These are phyloP conservation scores for Aspergillus pseudoglaucus DNA, from an alignment of 2,329 filamentous ascomycete species.

Conservation along the genomic window DNA sequence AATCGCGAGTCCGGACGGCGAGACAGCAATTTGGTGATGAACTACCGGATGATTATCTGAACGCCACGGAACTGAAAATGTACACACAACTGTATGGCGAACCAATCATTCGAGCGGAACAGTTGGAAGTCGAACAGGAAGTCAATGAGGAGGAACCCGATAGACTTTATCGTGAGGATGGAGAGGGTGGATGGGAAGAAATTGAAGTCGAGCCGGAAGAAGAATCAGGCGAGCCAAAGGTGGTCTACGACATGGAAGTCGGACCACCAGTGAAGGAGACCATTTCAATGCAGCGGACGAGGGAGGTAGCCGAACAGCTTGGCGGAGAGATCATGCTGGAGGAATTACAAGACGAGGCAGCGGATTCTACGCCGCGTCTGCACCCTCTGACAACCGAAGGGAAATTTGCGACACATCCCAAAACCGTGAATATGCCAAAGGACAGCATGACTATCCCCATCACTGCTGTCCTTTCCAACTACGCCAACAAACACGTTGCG, in stretches of 20 bases:
- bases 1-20: slow-evolving; percentile 56
- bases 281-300: slow-evolving; percentile 26
- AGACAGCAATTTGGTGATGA: slow-evolving; percentile 70
- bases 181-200: slow-evolving; percentile 32
- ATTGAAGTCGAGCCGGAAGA: slow-evolving; percentile 19
- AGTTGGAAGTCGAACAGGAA: slow-evolving; percentile 22
- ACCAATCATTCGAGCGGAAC: slow-evolving; percentile 44
- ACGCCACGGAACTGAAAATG: slow-evolving; percentile 62
- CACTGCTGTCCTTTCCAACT: slow-evolving; percentile 58
- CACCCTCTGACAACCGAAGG: slow-evolving; percentile 70
- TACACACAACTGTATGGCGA: slow-evolving; percentile 78
- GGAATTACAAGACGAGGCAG: slow-evolving; percentile 36
- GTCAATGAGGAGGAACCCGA: slow-evolving; percentile 27
- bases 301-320: slow-evolving; percentile 34
- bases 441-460: slow-evolving; percentile 65
- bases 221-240: slow-evolving; percentile 15
- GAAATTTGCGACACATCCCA: slow-evolving; percentile 66
- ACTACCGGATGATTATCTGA: slow-evolving; percentile 65
- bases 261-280: slow-evolving; percentile 21
- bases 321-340: slow-evolving; percentile 39
- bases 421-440: slow-evolving; percentile 68
- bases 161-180: slow-evolving; percentile 32
- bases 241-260: slow-evolving; percentile 27
- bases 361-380: slow-evolving; percentile 39
- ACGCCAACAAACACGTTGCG: slow-evolving; percentile 67